Base-by-base conservation (phyloP, 176 grass and related monocot species). In the Carex myosuroides region DNA sequence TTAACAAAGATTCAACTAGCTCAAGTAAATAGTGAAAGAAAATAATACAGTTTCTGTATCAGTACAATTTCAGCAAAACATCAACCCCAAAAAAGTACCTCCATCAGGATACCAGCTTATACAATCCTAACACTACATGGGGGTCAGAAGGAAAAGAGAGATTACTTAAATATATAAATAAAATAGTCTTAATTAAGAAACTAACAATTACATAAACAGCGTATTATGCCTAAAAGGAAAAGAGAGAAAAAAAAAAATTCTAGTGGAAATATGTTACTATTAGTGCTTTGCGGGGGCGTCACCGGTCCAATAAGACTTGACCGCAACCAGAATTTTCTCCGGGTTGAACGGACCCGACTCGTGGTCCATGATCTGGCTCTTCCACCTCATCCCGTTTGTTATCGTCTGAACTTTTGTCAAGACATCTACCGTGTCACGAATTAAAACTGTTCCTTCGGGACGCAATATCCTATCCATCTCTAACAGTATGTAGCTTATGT, bases 391-490 rank as follows among this genome's bases (percentile, higher is more conserved):
- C 10, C 91, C 85, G 11, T 89, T 86, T 6, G 90, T 71, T 81
- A 98, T 88, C 26, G 90, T 76, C 68, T 91, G 88, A 22, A 98
- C 95, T 76, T 93, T 98, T 18, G 91, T 98, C n/a, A 98, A 89
- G 30, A 97, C 89, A 4, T 97, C 95, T 0, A 94, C 90, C 0
- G 89, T 91, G 84, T 98, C 95, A 7, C 95, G 92, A 70, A 98
- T 93, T 55, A 97, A 89, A 11, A 90, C 89, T 8, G 92, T 94
- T 81, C 95, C 95, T 84, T 98, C 95, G 0, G 95, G 95, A 84
- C 95, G 88, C 75, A 98, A 48, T 86, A 98, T 94, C 85, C 95
- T 92, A 84, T 98, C 95, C 95, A 98, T 98, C 91, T 98, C 95
- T 89, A 98, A 62, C 66, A 98, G 92, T 77, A 98, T 94, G 86